Conservation (phyloP, 345 rosid species). For the Psidium friedrichsthalianum region DNA sequence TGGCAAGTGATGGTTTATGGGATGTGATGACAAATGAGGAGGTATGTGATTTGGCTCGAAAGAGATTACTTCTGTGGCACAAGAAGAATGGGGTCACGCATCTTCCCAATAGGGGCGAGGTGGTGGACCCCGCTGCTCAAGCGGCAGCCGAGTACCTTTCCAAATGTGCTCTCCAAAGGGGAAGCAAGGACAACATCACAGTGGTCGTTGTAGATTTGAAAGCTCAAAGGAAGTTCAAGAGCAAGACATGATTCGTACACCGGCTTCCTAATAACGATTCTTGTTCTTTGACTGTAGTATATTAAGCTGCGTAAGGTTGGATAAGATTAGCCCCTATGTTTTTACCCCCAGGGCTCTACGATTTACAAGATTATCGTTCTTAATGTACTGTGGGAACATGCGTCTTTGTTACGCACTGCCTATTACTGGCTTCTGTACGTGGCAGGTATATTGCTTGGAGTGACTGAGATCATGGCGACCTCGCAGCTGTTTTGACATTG, state of each 20-base stretch:
- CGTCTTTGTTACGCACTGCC: not conserved
- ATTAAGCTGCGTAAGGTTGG: not conserved
- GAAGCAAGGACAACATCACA: constrained; percentile 84
- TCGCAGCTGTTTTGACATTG: not conserved
- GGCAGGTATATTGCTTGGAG: not conserved
- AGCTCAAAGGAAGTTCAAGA: constrained; percentile 88
- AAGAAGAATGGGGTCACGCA: constrained; percentile 50
- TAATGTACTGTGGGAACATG: constrained; percentile 10
- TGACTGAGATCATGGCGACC: not conserved
- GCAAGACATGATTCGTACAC: constrained; percentile 30
- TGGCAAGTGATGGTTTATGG: constrained; percentile 95
- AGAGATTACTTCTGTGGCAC: constrained; percentile 77
- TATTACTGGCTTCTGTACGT: not conserved
- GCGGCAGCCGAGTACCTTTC: constrained; percentile 87
- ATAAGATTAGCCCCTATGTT: constrained; percentile 18
- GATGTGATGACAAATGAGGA: constrained; percentile 93
- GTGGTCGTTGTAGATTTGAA: constrained; percentile 80
- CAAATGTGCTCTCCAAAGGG: constrained; percentile 69
- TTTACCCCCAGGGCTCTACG: constrained; percentile 18
- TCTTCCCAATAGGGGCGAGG: constrained; percentile 39
- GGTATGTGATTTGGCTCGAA: constrained; percentile 82
- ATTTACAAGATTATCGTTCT: constrained; percentile 6
- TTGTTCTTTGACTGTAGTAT: not conserved
- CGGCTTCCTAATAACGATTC: not conserved
- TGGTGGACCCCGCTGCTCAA: constrained; percentile 70